These are phyloP conservation scores for Astragalus membranaceus DNA, from an alignment of 306 rosid species.

Conservation along the genomic window DNA sequence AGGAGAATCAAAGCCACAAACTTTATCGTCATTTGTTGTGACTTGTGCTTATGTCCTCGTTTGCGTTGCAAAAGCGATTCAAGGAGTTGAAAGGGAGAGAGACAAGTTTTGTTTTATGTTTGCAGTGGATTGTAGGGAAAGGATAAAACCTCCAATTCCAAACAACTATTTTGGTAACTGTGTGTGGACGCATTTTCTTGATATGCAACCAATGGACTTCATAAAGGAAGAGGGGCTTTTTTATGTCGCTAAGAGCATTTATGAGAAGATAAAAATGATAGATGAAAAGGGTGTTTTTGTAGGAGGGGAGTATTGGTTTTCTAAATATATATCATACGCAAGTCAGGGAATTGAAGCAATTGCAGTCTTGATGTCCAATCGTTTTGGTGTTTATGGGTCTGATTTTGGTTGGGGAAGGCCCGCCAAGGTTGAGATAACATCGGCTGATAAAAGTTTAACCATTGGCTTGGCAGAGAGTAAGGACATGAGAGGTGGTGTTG, in stretches of 20 bases:
- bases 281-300: not conserved
- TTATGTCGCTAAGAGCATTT: not conserved
- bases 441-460: slow-evolving; percentile 13
- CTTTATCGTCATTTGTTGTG: slow-evolving; percentile 26
- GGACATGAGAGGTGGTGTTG: slow-evolving; percentile 24
- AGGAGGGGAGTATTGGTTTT: not conserved
- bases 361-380: slow-evolving; percentile 34
- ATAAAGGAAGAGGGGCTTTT: slow-evolving; percentile 6
- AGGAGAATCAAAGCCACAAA: not conserved
- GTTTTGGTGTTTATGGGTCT: slow-evolving; percentile 30
- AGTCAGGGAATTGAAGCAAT: not conserved
- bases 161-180: slow-evolving; percentile 14
- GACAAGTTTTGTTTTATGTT: not conserved
- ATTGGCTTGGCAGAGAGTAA: slow-evolving; percentile 24
- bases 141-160: slow-evolving; percentile 17
- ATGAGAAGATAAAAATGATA: no score
- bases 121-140: not conserved
- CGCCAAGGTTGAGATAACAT: slow-evolving; percentile 31
- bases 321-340: rapidly evolving
- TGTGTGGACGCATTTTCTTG: not conserved
- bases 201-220: not conserved
- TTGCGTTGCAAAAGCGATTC: slow-evolving; percentile 26
- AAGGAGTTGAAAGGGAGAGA: not conserved
- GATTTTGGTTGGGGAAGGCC: slow-evolving; percentile 57
- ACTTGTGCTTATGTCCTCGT: slow-evolving; percentile 18